A percentile compares a stretch with the other conserved stretches of the same genome.
Conservation (phyloP, 805 yeast genomes). For the Candida boidinii region DNA sequence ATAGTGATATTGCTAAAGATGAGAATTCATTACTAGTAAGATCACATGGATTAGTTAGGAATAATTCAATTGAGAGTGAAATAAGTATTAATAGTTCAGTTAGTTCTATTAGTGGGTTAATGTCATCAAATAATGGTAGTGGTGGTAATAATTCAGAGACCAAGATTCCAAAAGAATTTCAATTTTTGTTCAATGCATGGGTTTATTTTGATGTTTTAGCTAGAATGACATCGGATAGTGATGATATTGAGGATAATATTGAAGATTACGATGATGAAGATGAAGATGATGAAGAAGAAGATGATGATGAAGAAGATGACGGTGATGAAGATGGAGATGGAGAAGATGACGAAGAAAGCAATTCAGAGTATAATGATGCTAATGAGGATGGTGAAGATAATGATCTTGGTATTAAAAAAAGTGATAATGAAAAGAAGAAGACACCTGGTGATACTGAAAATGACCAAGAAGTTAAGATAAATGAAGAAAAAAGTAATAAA, state of each 20-base stretch:
- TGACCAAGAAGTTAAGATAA: neutral
- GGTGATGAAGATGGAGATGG: neutral
- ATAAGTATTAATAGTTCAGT: neutral
- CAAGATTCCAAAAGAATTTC: conserved; percentile 33
- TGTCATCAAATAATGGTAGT: neutral
- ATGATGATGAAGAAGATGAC: conserved; percentile 1
- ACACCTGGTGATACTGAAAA: neutral
- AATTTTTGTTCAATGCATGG: conserved; percentile 55
- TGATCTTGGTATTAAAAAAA: neutral
- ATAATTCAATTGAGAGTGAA: no score
- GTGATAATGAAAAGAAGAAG: neutral
- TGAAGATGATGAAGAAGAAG: neutral
- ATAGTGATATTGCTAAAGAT: no score
- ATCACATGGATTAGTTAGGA: no score
- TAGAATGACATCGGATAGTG: conserved; percentile 48
- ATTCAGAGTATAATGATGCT: neutral
- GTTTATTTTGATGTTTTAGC: conserved; percentile 61
- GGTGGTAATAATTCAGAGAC: conserved; percentile 2
- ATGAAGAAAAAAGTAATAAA: neutral
- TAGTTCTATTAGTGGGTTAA: neutral
- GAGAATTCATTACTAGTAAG: no score
- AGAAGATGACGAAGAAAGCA: neutral
- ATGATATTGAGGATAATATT: conserved; percentile 23
- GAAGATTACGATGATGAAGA: conserved; percentile 2
- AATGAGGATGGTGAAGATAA: neutral